Conservation (phyloP, 140 eudicot genomes). For the Oenanthe javanica region DNA sequence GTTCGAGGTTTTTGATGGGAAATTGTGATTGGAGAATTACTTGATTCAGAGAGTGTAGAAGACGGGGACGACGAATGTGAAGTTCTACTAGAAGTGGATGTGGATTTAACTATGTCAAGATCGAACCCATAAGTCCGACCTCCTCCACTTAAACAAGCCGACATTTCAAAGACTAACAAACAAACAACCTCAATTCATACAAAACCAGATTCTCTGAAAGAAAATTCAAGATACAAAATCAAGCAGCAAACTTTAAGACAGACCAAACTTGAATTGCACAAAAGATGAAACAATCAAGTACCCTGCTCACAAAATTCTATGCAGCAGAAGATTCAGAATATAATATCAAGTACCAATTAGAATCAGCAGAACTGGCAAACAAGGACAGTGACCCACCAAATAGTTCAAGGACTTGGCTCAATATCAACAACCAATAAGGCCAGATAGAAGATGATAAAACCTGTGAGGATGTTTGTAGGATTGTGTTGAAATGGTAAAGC, state of each 20-base stretch:
- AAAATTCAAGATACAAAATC: neutral
- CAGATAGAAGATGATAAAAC: constrained; percentile 11
- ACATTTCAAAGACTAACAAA: constrained; percentile 25
- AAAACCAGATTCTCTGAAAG: neutral
- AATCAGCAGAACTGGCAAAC: neutral
- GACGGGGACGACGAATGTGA: constrained; percentile 54
- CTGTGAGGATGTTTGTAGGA: neutral
- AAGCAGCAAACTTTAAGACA: neutral
- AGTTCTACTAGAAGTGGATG: constrained; percentile 33
- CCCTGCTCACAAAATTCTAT: neutral
- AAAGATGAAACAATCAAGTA: neutral
- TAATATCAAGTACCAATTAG: neutral
- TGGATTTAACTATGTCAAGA: constrained; percentile 46
- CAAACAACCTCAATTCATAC: neutral
- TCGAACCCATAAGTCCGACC: constrained; percentile 56
- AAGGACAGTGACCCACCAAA: neutral
- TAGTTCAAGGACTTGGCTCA: neutral
- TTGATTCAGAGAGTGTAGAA: constrained; percentile 80
- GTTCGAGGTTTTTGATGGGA: constrained; percentile 70
- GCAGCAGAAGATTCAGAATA: neutral
- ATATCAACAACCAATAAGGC: constrained; percentile 9
- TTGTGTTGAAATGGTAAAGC: constrained; percentile 10
- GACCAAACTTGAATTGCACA: neutral
- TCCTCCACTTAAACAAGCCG: constrained; percentile 57
- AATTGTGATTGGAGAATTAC: constrained; percentile 55